Evolutionary conservation across 495 filamentous ascomycete genomes (phyloP), one percentile per base, ranked within the genome.

Genomic region (Haplographium delicatum): DNA sequence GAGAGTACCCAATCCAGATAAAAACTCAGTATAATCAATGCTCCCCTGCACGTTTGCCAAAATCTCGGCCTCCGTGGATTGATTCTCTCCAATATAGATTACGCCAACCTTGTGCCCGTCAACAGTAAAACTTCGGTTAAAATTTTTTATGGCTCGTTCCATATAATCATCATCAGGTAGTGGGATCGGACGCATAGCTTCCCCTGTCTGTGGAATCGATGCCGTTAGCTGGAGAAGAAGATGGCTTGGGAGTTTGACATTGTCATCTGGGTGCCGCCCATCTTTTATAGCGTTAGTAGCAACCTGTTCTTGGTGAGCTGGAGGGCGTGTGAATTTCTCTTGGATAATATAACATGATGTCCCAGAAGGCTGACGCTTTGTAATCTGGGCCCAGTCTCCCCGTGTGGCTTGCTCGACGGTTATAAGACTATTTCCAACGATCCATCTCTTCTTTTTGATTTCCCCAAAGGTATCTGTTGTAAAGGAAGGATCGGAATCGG

Each of bases 101-200:
- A 99, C 83, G 16, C 93, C 94, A 40, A 95, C 85, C 62, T 95
- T 95, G 66, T 99, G 89, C 9, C 90, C 86, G 66, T 99, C 94
- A 4, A 99, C 86, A 22, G 91, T 88, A 43, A 91, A 83, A 50
- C 79, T 96, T 23, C 83, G 82, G 64, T 97, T 94, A 65, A 99
- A 94, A 27, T 75, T 69, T 34, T 70, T 80, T 27, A 97, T 82
- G 0, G 88, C 84, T 47, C 91, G 80, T 26, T 78, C 72, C n/a
- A 84, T 83, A 16, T 75, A 76, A 5, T 91, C 88, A 60, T 95
- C 88, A 15, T 95, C 85, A 3, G 89, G 86, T 3, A 96, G 75
- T 2, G 84, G 80, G 43, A 96, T 83, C 0, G 86, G 90, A 31
- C 84, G 83, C 22, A 78, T 70, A 15, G 71, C 60, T 23, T 80